A percentile compares a stretch with the other conserved stretches of the same genome.
phyloP scores from a whole-genome alignment of 2,329 filamentous ascomycete genomes.

The Coniochaeta sp. region DNA sequence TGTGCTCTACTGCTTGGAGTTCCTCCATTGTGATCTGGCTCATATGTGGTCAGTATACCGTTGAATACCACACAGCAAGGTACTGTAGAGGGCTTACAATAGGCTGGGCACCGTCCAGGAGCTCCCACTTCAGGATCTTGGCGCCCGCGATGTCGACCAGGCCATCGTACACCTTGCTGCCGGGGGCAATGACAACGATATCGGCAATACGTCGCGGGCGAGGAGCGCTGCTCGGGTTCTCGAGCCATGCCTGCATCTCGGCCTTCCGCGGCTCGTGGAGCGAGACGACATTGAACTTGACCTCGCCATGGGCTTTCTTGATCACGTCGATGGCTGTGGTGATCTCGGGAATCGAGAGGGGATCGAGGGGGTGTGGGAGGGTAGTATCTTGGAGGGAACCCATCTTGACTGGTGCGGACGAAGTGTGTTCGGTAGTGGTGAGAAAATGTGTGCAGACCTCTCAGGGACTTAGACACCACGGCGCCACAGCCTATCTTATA shows the following conservation, averaged over 20 bases:
- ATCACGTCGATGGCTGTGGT: constrained; percentile 62
- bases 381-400: constrained; percentile 7
- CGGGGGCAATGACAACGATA: constrained; percentile 72
- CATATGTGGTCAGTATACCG: constrained; percentile 7
- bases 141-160: constrained; percentile 64
- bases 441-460: not conserved
- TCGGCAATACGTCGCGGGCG: constrained; percentile 70
- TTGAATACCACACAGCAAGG: not conserved
- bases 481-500: not conserved
- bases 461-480: not conserved
- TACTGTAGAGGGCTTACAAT: constrained; percentile 43
- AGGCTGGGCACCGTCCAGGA: constrained; percentile 71
- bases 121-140: constrained; percentile 67
- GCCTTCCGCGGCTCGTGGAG: constrained; percentile 80
- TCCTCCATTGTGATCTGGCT: constrained; percentile 82
- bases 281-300: constrained; percentile 83
- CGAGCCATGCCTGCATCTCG: constrained; percentile 75
- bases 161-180: constrained; percentile 76
- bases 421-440: not conserved
- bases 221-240: constrained; percentile 50
- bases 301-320: constrained; percentile 59
- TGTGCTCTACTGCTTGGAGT: constrained; percentile 69
- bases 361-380: constrained; percentile 64
- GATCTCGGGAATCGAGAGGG: constrained; percentile 67
- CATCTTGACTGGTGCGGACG: constrained; percentile 7